These are phyloP conservation scores for Cutaneotrichosporon cutaneum DNA, from an alignment of 1,284 basidiomycete species.

Conservation along the genomic window DNA sequence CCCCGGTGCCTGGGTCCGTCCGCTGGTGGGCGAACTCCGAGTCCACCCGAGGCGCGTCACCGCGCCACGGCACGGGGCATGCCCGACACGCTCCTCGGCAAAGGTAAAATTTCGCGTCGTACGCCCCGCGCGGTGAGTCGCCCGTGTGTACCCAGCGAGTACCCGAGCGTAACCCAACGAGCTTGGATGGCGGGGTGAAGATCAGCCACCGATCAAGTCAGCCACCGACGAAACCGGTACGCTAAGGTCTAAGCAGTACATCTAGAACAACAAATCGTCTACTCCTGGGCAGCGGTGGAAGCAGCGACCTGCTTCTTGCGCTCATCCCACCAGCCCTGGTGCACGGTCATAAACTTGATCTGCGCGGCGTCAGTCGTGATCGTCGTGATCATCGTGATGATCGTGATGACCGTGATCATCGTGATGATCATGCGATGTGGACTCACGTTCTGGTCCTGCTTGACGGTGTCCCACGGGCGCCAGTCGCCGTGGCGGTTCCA, in stretches of 20 bases:
- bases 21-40: no score
- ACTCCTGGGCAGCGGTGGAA: conserved; percentile 7
- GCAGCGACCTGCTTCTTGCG: conserved; percentile 31
- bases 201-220: neutral
- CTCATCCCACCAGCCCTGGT: conserved; percentile 47
- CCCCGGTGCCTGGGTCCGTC: no score
- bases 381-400: no score
- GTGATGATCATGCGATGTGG: no score
- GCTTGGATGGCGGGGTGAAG: no score
- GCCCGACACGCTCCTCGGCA: no score
- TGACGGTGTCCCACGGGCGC: conserved; percentile 51
- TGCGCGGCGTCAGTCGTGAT: no score
- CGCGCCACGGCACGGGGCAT: no score
- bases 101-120: no score
- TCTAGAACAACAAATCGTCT: conserved; percentile 3
- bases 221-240: no score
- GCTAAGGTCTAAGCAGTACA: conserved; percentile 1
- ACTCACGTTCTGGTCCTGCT: conserved; percentile 48
- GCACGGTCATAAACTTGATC: conserved; percentile 42
- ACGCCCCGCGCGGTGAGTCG: conserved; percentile 3
- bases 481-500: conserved; percentile 50
- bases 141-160: neutral
- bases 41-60: no score
- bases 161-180: neutral
- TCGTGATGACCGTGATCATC: no score